Base-by-base conservation (phyloP, 1,139 yeast genomes). In the Suhomyces wounanorum region DNA sequence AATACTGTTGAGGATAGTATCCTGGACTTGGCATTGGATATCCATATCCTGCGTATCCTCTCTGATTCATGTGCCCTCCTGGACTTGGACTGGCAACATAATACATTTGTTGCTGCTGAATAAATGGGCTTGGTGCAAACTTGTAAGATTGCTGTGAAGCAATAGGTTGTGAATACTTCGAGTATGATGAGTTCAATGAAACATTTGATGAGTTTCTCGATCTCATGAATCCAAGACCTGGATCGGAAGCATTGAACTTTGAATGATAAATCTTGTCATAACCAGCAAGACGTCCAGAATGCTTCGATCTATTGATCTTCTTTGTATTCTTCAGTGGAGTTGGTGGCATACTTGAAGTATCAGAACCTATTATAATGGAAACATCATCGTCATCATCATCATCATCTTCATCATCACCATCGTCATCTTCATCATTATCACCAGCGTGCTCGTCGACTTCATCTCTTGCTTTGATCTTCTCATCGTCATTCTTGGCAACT, bases 351-450 rank as follows among this genome's bases (percentile, higher is more conserved):
- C 66, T 63, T 1, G 69, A 64, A 13, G 72, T 64, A 45, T 73
- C 77, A 3, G 78, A 66, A 28, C 72, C 75, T 53, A 76, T 74
- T 40, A 77, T 72, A 30, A 77, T 75, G 7, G 79, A 73, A 11
- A 74, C 71, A 44, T 74, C 78, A 43, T 75, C 79, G 30, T 75
- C 79, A 14, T 69, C 74, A 30, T 72, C 77, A 9, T 65, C 73
- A 8, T 67, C 73, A 3, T 65, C 68, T 2, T 64, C 70, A 1
- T 60, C 71, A 1, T 62, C 70, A 11, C 63, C 68, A 2, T 62
- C 67, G 7, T 58, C 65, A 6, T 57, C 63, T 11, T 52, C 61
- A 6, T 51, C 60, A 25, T 49, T 59, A 17, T 54, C 61, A 14
- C 49, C 56, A 11, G 51, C 52, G 13, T 45, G 56, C 25, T 53